Evolutionary conservation across 2,329 filamentous ascomycete genomes (phyloP).

Genomic region (Helotiales sp.): DNA sequence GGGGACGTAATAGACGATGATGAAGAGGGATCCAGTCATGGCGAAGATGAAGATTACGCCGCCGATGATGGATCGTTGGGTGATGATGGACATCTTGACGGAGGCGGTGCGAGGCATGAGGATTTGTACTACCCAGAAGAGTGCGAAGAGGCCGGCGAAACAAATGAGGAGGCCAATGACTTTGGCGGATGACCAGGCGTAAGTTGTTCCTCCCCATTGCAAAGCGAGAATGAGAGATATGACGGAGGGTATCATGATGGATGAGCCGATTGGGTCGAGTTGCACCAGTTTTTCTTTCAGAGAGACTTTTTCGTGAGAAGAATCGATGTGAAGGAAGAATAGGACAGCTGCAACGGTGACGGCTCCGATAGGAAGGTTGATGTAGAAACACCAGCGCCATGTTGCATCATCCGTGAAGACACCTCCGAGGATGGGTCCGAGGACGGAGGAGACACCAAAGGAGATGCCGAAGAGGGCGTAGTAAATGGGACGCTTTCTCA

Average conservation of each 20-base stretch:
- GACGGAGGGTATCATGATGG: constrained; percentile 42
- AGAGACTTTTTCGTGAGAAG: constrained; percentile 35
- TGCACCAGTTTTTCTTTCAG: constrained; percentile 35
- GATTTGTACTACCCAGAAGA: constrained; percentile 20
- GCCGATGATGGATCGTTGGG: background rate
- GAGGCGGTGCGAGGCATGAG: background rate
- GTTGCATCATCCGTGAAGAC: constrained; percentile 53
- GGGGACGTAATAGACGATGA: constrained; percentile 45
- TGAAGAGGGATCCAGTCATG: constrained; percentile 31
- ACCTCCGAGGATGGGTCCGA: constrained; percentile 64
- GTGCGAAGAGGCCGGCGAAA: constrained; percentile 3
- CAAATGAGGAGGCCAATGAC: constrained; percentile 36
- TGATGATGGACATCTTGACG: background rate
- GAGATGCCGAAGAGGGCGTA: constrained; percentile 32
- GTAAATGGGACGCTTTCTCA: constrained; percentile 31
- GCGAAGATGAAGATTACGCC: constrained; percentile 17
- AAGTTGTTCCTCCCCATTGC: constrained; percentile 45
- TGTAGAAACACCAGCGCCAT: constrained; percentile 28
- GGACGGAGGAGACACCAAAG: constrained; percentile 37
- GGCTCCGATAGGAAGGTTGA: constrained; percentile 39
- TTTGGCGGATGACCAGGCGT: constrained; percentile 36
- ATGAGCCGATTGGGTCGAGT: constrained; percentile 37
- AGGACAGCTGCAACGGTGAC: constrained; percentile 41
- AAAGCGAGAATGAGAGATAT: constrained; percentile 36
- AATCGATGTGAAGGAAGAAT: constrained; percentile 43